A percentile compares a stretch with the other conserved stretches of the same genome.
Evolutionary conservation across 2,329 filamentous ascomycete species (phyloP).

Genomic region (Graphilbum fragrans): DNA sequence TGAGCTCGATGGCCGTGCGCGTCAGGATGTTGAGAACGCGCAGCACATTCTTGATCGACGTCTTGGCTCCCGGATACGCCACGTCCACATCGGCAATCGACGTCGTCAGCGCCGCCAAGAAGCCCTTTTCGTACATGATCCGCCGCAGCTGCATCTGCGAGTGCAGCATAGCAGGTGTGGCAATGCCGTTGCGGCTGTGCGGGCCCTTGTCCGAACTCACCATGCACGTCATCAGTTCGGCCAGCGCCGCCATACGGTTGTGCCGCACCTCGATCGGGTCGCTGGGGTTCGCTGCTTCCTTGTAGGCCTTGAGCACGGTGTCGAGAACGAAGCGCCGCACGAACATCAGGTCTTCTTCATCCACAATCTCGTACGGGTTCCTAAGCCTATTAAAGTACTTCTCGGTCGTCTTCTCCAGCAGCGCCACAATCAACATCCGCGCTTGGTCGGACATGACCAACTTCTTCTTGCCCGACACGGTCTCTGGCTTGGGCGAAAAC

Average conservation of each 20-base stretch:
- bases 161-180: slow-evolving; percentile 20
- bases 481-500: slow-evolving; percentile 38
- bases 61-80: slow-evolving; percentile 85
- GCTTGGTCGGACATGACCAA: slow-evolving; percentile 75
- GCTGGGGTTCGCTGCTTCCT: slow-evolving; percentile 66
- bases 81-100: slow-evolving; percentile 94
- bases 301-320: slow-evolving; percentile 83
- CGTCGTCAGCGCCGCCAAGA: slow-evolving; percentile 73
- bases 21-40: slow-evolving; percentile 81
- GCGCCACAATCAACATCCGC: slow-evolving; percentile 71
- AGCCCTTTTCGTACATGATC: slow-evolving; percentile 98
- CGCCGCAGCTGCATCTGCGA: slow-evolving; percentile 79
- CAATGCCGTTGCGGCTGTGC: slow-evolving; percentile 19
- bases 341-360: slow-evolving; percentile 75
- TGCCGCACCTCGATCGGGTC: slow-evolving; percentile 81
- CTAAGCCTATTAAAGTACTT: slow-evolving; percentile 44
- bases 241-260: slow-evolving; percentile 72
- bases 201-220: slow-evolving; percentile 69
- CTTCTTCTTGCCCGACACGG: slow-evolving; percentile 61
- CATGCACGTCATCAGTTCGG: slow-evolving; percentile 88
- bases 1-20: slow-evolving; percentile 74
- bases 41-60: slow-evolving; percentile 92
- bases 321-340: slow-evolving; percentile 93
- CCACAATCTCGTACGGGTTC: slow-evolving; percentile 54
- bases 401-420: slow-evolving; percentile 82